phyloP scores from a whole-genome alignment of 2,329 filamentous ascomycete genomes.

The Penicillium brasilianum region DNA sequence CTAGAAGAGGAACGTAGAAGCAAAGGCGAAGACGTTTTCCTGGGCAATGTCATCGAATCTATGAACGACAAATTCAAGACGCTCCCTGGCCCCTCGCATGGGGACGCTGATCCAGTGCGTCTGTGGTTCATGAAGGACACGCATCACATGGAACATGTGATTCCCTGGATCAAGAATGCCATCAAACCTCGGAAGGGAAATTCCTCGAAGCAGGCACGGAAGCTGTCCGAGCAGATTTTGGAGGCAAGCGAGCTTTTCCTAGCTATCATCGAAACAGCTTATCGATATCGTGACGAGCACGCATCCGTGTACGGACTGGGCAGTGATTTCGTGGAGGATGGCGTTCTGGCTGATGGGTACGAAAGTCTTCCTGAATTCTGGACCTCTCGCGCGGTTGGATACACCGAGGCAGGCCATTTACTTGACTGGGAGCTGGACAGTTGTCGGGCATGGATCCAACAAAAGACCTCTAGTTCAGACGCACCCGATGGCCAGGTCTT shows the following conservation, averaged over 20 bases:
- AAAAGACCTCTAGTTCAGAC: constrained; percentile 37
- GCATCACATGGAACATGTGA: constrained; percentile 71
- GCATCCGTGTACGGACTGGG: constrained; percentile 73
- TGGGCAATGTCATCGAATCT: constrained; percentile 74
- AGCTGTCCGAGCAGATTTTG: constrained; percentile 53
- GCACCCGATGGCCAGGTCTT: constrained; percentile 42
- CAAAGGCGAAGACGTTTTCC: constrained; percentile 66
- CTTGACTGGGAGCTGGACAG: constrained; percentile 49
- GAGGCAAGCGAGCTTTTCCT: constrained; percentile 80
- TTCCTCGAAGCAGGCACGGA: constrained; percentile 57
- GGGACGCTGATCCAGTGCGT: constrained; percentile 79
- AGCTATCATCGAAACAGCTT: constrained; percentile 66
- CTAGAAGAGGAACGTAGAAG: constrained; percentile 72
- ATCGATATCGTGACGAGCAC: constrained; percentile 73
- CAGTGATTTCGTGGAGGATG: constrained; percentile 67
- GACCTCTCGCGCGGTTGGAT: constrained; percentile 67
- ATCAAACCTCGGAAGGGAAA: constrained; percentile 74
- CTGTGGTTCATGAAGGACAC: constrained; percentile 85
- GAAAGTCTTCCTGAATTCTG: constrained; percentile 78
- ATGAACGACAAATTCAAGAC: constrained; percentile 79
- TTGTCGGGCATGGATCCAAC: constrained; percentile 46
- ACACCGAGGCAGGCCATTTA: constrained; percentile 45
- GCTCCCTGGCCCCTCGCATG: constrained; percentile 64
- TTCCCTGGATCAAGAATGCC: constrained; percentile 78
- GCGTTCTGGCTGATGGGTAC: constrained; percentile 68